Evolutionary conservation across 2,329 filamentous ascomycete genomes (phyloP), one percentile per base, ranked within the genome.

Genomic region (Fusarium transvaalense): DNA sequence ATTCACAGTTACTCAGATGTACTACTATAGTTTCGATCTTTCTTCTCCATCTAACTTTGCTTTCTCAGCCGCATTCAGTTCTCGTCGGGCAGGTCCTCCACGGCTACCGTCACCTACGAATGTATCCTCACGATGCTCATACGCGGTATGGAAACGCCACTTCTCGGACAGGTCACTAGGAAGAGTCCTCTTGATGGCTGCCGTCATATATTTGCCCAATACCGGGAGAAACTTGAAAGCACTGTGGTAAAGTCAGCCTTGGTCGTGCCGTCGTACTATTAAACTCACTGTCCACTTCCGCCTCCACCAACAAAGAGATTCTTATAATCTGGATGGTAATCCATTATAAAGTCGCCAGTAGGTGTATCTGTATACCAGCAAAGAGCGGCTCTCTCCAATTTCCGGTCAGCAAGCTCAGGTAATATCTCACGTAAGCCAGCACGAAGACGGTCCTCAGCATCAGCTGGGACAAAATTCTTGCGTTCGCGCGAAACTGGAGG

Each of bases 321-420:
- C 42, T 62, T 62, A 7, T 66, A 71, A n/a, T 71, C 68, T 0
- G 68, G 68, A 6, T 71, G 68, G 27, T 66, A 71, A 10, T 71
- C 68, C 64, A 71, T 68, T 15, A 71, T 71, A n/a, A 71, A 71
- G 38, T 71, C 68, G 14, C 68, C 64, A 1, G 61, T 68, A 7
- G 68, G 68, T 10, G 68, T 71, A 48, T 71, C 68, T 1, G 68
- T 71, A 13, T 71, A 71, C 68, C 68, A 71, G 6, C 68, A 71
- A 1, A 72, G 32, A 3, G 61, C 66, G 6, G 55, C 45, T 8
- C 61, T 59, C 0, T 61, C 43, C 5, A 72, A 29, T 0, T 58
- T 21, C 1, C 69, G 47, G 37, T 68, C 57, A 14, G 64, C 70
- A 3, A 72, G 47, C 53, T 72, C 69, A 0, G 70, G 69, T 3